A percentile compares a stretch with the other conserved stretches of the same genome.
These are phyloP conservation scores for Sugiyamaella grinbergsii DNA, from an alignment of 1,139 yeast species.

Conservation along the genomic window DNA sequence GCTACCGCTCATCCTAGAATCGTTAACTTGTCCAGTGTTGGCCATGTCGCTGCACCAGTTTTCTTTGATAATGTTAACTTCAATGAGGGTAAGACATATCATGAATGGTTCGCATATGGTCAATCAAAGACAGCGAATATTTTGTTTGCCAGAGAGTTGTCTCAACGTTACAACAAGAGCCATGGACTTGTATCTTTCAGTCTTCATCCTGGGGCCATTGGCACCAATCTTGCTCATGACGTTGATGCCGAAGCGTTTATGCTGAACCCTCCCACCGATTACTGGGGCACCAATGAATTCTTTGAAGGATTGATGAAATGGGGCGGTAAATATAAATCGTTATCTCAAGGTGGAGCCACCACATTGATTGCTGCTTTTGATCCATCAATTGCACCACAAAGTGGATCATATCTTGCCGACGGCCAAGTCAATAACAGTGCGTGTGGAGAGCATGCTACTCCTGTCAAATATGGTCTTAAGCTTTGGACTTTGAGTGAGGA, in stretches of 20 bases:
- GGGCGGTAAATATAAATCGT: constrained; percentile 4
- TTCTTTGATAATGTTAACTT: constrained; percentile 35
- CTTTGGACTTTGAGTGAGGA: constrained; percentile 17
- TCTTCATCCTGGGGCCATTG: constrained; percentile 25
- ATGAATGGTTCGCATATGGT: constrained; percentile 32
- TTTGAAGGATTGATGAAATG: not conserved
- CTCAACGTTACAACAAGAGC: constrained; percentile 11
- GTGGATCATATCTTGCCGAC: constrained; percentile 18
- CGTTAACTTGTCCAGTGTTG: constrained; percentile 66
- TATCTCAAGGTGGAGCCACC: constrained; percentile 19
- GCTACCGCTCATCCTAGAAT: constrained; percentile 50
- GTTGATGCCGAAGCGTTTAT: constrained; percentile 1
- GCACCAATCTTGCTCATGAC: constrained; percentile 19
- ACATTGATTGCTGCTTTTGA: constrained; percentile 18
- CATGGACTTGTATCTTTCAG: constrained; percentile 22
- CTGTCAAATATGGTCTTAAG: constrained; percentile 11
- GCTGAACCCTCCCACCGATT: constrained; percentile 6
- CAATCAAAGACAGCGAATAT: constrained; percentile 36
- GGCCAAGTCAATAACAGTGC: constrained; percentile 16
- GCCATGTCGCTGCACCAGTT: constrained; percentile 48
- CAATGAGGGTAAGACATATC: constrained; percentile 24
- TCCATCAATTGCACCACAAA: constrained; percentile 9
- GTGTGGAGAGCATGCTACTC: constrained; percentile 16
- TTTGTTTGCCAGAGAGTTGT: constrained; percentile 18
- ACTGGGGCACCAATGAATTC: constrained; percentile 15